Conservation (phyloP, 768 basidiomycete genomes). For the Boletus subcaerulescens region DNA sequence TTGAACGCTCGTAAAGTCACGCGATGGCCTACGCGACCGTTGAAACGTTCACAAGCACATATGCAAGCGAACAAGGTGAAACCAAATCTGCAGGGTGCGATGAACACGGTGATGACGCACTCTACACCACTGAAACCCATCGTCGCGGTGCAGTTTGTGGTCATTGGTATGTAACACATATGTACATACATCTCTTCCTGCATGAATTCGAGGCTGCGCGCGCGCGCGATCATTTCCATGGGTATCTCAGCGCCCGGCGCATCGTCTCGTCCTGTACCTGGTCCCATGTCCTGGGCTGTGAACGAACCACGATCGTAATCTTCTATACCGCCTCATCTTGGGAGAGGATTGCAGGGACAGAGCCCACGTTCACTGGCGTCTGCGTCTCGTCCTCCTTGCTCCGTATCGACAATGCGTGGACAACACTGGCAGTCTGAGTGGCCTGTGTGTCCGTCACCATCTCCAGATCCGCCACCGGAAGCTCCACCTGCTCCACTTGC, state of each 20-base stretch:
- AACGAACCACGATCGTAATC: neutral
- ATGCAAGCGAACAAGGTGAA: too few relatives aligned
- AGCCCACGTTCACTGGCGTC: neutral
- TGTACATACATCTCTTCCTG: neutral
- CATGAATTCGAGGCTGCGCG: neutral
- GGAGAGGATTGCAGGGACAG: neutral
- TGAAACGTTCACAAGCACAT: too few relatives aligned
- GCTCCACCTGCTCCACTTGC: neutral
- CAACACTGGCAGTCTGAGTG: neutral
- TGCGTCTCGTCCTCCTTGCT: constrained; percentile 2
- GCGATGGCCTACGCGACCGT: too few relatives aligned
- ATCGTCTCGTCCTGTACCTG: neutral
- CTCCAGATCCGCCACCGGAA: neutral
- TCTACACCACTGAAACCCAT: neutral
- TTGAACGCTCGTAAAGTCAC: too few relatives aligned
- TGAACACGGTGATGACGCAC: neutral
- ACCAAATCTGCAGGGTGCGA: neutral
- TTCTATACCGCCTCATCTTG: neutral
- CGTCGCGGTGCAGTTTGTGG: neutral
- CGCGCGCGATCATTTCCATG: neutral
- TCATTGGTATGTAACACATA: neutral
- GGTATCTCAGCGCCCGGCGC: neutral
- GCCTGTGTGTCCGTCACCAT: neutral
- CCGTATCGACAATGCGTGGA: neutral
- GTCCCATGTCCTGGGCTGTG: neutral